Base-by-base conservation (phyloP, 2,329 filamentous ascomycete species). In the Ceratocystis diversiconidia region DNA sequence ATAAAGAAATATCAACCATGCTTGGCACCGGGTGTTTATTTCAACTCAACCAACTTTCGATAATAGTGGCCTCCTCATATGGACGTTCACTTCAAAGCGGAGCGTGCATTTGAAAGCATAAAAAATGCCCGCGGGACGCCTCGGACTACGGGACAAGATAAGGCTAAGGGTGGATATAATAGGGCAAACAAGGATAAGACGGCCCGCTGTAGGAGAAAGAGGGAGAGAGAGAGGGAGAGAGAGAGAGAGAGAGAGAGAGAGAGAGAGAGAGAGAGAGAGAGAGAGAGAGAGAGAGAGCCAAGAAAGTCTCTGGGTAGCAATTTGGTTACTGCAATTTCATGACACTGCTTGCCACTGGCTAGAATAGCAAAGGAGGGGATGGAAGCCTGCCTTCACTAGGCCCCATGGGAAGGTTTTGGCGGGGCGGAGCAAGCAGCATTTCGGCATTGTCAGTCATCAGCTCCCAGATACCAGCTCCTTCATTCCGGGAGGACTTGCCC, bases 21-120 rank as follows among this genome's bases (percentile, higher is more conserved):
- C 25, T 59, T 30, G 28, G 50, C 52, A 36, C 52, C 52, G 12
- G 52, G 52, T 59, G 15, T 36, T 8, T 59, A 59, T 59, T 59
- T 59, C 25, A 32, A 10, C 7, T n/a, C 4, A 12, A 1, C 7
- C 7, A 57, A 57, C 32, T 36, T 36, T 36, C 32, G 32, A 32
- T 15, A 57, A 30, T 28, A 57, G 10, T 6, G 12, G 22, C 3
- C 15, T 57, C 28, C 15, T 28, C 22, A 28, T 22, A 57, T 30
- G 52, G 28, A 57, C 50, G 32, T 55, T 12, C 50, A 6, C n/a
- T 22, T 25, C 19, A 19, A 7, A 5, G 22, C 48, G 48, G 19
- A 52, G 48, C 48, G 52, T 59, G 52, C 52, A 59, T 59, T n/a
- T 32, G 28, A 7, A 28, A 32, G 52, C 52, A 59, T 59, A 59